Conservation (phyloP, 2,329 filamentous ascomycete genomes). For the Microsporum audouinii region DNA sequence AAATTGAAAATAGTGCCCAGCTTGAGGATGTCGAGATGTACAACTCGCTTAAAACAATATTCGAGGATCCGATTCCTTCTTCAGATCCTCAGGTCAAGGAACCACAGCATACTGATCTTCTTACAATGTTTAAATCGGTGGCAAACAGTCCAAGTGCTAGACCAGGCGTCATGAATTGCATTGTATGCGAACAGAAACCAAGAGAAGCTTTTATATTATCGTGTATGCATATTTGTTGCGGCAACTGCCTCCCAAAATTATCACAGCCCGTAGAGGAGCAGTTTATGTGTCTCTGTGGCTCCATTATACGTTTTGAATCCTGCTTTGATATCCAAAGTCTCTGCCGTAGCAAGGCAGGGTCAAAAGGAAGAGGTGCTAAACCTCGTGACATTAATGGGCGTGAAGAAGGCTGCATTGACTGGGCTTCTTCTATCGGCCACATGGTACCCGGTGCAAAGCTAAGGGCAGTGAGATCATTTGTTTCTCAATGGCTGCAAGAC, state of each 20-base stretch:
- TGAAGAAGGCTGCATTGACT: conserved; percentile 13
- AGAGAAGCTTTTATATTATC: conserved; percentile 34
- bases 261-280: not conserved
- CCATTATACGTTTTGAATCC: not conserved
- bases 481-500: conserved; percentile 33
- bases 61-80: not conserved
- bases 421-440: conserved; percentile 18
- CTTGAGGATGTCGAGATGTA: conserved; percentile 19
- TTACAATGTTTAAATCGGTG: not conserved
- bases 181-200: conserved; percentile 31
- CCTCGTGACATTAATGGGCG: not conserved
- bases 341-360: not conserved
- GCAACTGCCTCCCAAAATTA: conserved; percentile 2
- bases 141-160: conserved; percentile 12
- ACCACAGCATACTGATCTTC: not conserved
- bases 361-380: not conserved
- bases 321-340: not conserved
- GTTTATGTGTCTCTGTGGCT: not conserved
- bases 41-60: conserved; percentile 4
- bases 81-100: not conserved
- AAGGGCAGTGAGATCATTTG: conserved; percentile 23
- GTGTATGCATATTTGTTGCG: conserved; percentile 48
- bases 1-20: conserved; percentile 20
- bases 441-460: conserved; percentile 33
- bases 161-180: conserved; percentile 27